phyloP scores from a whole-genome alignment of 495 filamentous ascomycete species.

The Xylaria bambusicola region DNA sequence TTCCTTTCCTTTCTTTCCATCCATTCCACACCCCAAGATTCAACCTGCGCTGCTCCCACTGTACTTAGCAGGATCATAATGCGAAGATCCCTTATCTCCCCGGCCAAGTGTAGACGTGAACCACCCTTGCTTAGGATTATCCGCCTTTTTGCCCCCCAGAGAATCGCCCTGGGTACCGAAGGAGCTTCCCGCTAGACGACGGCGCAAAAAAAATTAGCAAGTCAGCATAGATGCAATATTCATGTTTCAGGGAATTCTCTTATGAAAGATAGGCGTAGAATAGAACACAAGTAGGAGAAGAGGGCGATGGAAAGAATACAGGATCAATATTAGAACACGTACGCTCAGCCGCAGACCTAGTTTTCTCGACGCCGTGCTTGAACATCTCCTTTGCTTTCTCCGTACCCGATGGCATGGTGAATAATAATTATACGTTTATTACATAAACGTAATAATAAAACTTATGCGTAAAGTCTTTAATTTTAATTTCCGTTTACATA shows the following conservation, averaged over 20 bases:
- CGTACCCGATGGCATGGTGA: slow-evolving; percentile 9
- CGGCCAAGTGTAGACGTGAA: slow-evolving; percentile 1
- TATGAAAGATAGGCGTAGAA: background rate
- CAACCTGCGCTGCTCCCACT: slow-evolving; percentile 1
- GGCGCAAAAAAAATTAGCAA: background rate
- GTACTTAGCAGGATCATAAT: slow-evolving; percentile 2
- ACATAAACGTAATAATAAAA: background rate
- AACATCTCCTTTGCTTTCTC: slow-evolving; percentile 11
- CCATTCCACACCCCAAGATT: no score
- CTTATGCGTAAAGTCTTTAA: no score
- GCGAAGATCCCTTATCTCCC: slow-evolving; percentile 5
- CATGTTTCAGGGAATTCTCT: background rate
- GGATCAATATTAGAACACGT: background rate
- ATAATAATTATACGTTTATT: background rate
- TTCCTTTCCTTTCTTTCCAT: no score
- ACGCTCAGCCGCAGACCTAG: slow-evolving; percentile 7
- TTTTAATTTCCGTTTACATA: background rate
- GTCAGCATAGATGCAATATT: background rate
- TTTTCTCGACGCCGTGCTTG: slow-evolving; percentile 8
- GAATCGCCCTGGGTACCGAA: slow-evolving; percentile 9
- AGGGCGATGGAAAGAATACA: background rate
- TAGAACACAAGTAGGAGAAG: background rate
- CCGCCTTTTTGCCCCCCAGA: background rate
- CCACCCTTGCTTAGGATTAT: slow-evolving; percentile 6
- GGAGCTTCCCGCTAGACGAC: background rate